phyloP scores from a whole-genome alignment of 768 basidiomycete genomes.

The Gyrodon lividus region DNA sequence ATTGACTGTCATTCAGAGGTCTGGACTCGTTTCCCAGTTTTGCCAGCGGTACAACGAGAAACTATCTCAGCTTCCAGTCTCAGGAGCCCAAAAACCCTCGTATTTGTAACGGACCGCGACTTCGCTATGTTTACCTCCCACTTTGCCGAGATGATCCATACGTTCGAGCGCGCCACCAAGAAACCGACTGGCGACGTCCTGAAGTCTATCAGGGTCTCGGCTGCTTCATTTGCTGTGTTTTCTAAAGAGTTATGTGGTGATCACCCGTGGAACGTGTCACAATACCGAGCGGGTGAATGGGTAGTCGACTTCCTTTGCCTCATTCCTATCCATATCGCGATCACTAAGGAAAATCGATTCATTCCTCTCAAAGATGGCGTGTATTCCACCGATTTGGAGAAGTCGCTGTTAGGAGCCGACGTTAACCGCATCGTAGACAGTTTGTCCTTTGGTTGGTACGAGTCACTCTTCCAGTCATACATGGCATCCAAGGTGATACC shows the following conservation, averaged over 20 bases:
- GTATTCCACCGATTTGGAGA: slow-evolving; percentile 44
- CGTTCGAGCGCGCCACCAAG: slow-evolving; percentile 48
- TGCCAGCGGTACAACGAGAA: slow-evolving; percentile 48
- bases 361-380: slow-evolving; percentile 55
- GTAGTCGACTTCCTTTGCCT: slow-evolving; percentile 52
- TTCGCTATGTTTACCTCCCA: slow-evolving; percentile 38
- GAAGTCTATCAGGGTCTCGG: slow-evolving; percentile 35
- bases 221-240: slow-evolving; percentile 32
- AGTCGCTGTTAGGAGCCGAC: slow-evolving; percentile 50
- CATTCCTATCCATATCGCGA: slow-evolving; percentile 57
- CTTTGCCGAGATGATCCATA: slow-evolving; percentile 43
- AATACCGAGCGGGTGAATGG: slow-evolving; percentile 56
- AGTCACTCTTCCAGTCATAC: slow-evolving; percentile 57
- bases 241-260: slow-evolving; percentile 10
- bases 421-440: slow-evolving; percentile 49
- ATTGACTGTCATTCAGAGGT: slow-evolving; percentile 55
- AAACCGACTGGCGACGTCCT: slow-evolving; percentile 52
- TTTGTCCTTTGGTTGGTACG: slow-evolving; percentile 56
- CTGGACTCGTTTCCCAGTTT: slow-evolving; percentile 61
- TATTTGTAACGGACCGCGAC: slow-evolving; percentile 43
- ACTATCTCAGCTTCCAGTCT: slow-evolving; percentile 38
- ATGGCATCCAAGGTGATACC: slow-evolving; percentile 46
- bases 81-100: slow-evolving; percentile 35
- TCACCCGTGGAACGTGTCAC: slow-evolving; percentile 33
- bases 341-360: slow-evolving; percentile 55